Base-by-base conservation (phyloP, 2,329 filamentous ascomycete species). In the Colletotrichum karsti region DNA sequence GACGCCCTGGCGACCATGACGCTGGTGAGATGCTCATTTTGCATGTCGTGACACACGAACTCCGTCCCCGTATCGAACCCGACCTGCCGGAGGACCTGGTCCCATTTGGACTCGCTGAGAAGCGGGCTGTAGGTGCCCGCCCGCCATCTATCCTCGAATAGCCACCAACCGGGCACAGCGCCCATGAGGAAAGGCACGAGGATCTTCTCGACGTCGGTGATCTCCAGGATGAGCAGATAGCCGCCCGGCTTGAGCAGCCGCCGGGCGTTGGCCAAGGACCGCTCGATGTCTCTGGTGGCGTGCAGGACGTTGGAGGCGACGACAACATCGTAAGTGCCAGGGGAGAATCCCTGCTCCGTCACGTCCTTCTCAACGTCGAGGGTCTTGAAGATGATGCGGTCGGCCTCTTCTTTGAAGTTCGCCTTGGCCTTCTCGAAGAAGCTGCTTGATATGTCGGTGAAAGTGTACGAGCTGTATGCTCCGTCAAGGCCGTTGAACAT, bases 151-250 rank as follows among this genome's bases (percentile, higher is more conserved):
- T 73, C 71, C 7, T 61, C 65, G 8, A 77, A 78, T 1, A 76
- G 65, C 79, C 79, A 81, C 79, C 80, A 81, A 7, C 74, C 76
- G 0, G 74, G 68, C 5, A 78, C 67, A 0, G 72, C 61, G 4
- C 78, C 77, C 24, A 77, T 79, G 8, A 74, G 50, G 39, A 75
- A 61, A 72, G 26, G 44, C 4, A 57, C 35, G 8, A 37, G 24
- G 12, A 62, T 61, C 13, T 54, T 48, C 8, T 39, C 60, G 18
- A 39, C 37, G 12, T 15, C 28, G 3, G 65, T 57, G 18, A 63
- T n/a, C 18, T 69, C 66, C 2, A 42, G 15, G 1, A 69, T 39
- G 10, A 69, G 18, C 1, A 81, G 69, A 22, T 70, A 72, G 0
- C 80, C 80, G 7, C 73, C 72, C 0, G 77, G 77, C 15, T 72